These are phyloP conservation scores for Ehretia macrophylla DNA, from an alignment of 257 asterid genomes.

Conservation along the genomic window DNA sequence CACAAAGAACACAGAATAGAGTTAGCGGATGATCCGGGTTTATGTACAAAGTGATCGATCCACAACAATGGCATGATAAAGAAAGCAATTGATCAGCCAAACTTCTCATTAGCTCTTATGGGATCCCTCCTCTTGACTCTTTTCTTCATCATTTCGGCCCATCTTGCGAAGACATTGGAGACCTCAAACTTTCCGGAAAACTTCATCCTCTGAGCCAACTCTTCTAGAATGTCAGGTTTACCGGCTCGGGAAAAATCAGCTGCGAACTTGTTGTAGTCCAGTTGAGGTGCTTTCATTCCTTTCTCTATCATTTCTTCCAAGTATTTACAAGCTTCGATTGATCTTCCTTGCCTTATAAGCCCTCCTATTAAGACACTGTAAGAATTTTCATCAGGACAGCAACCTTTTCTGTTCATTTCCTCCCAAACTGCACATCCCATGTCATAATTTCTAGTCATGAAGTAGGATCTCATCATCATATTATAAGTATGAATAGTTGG, in stretches of 20 bases:
- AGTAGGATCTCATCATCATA: conserved; percentile 80
- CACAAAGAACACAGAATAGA: too few species aligned
- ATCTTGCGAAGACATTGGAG: conserved; percentile 40
- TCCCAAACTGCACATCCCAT: conserved; percentile 75
- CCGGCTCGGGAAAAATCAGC: conserved; percentile 55
- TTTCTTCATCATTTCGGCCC: conserved; percentile 51
- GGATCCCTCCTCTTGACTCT: conserved; percentile 24
- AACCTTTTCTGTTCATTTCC: conserved; percentile 79
- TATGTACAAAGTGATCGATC: too few species aligned
- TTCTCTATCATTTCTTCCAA: conserved; percentile 80
- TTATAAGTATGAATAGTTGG: conserved; percentile 78
- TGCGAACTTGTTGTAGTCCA: conserved; percentile 57
- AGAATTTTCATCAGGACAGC: conserved; percentile 88
- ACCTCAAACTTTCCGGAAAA: conserved; percentile 57
- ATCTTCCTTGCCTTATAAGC: conserved; percentile 67
- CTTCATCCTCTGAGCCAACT: conserved; percentile 52
- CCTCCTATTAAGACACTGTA: conserved; percentile 70
- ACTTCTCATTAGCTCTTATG: neutral
- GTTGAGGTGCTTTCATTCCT: conserved; percentile 85
- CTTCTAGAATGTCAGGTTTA: conserved; percentile 45
- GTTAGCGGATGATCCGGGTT: too few species aligned
- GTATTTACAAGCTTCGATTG: conserved; percentile 56
- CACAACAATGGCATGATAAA: too few species aligned
- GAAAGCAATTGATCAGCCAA: neutral
- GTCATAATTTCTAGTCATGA: conserved; percentile 48